These are phyloP conservation scores for Raffaelea ambrosiae DNA, from an alignment of 2,329 filamentous ascomycete species.

Conservation along the genomic window DNA sequence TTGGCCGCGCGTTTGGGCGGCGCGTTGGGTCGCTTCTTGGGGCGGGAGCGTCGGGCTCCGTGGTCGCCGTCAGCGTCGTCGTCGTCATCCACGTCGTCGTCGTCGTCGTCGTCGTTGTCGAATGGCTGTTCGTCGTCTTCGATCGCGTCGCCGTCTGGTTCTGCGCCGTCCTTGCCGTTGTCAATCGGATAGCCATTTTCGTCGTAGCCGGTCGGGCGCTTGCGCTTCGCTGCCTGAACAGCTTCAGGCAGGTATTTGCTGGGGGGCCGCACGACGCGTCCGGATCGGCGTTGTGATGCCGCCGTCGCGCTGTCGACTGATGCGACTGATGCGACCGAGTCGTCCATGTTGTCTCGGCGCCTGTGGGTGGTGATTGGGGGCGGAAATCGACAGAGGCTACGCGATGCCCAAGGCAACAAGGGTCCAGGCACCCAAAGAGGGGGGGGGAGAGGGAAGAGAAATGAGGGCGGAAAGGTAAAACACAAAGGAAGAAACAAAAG, in stretches of 20 bases:
- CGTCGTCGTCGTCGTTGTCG: slow-evolving; percentile 30
- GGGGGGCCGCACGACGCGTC: slow-evolving; percentile 56
- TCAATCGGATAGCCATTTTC: slow-evolving; percentile 17
- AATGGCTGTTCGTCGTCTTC: slow-evolving; percentile 20
- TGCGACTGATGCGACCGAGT: slow-evolving; percentile 1
- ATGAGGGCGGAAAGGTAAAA: no score
- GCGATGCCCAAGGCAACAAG: background rate
- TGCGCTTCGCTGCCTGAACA: slow-evolving; percentile 44
- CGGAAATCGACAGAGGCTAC: background rate
- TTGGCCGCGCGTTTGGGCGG: slow-evolving; percentile 51
- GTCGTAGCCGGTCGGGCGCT: slow-evolving; percentile 28
- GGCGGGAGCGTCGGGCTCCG: slow-evolving; percentile 24
- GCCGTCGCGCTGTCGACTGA: slow-evolving; percentile 19
- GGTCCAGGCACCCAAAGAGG: no score
- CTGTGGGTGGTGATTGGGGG: no score
- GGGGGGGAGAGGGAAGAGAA: no score
- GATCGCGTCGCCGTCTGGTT: slow-evolving; percentile 21
- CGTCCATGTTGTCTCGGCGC: background rate
- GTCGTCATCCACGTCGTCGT: slow-evolving; percentile 23
- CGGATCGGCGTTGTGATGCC: slow-evolving; percentile 55
- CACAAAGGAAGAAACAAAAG: background rate
- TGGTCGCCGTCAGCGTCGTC: slow-evolving; percentile 19
- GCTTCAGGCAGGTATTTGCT: slow-evolving; percentile 50
- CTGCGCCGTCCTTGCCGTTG: slow-evolving; percentile 27
- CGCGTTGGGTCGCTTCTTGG: slow-evolving; percentile 7